A percentile compares a stretch with the other conserved stretches of the same genome.
Conservation (phyloP, 2,329 filamentous ascomycete species). For the Fusarium xyrophilum region DNA sequence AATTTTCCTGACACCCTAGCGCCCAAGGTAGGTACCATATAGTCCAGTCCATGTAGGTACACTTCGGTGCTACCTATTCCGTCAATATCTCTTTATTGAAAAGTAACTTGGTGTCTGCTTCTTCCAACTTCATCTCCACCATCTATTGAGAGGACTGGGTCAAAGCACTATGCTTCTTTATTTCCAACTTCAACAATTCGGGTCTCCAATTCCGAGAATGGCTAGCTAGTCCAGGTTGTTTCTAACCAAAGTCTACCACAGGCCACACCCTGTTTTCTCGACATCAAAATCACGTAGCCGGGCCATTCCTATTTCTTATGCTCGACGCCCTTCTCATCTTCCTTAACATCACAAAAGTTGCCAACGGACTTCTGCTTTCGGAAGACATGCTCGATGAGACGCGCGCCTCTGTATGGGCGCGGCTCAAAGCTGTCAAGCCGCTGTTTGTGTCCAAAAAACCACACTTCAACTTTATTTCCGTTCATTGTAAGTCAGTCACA, state of each 20-base stretch:
- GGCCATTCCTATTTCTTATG: constrained; percentile 7
- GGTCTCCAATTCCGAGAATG: constrained; percentile 16
- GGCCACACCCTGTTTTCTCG: constrained; percentile 3
- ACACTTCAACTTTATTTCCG: constrained; percentile 81
- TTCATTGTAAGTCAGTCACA: constrained; percentile 71
- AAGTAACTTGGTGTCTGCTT: constrained; percentile 4
- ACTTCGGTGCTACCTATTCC: neutral
- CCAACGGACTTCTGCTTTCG: constrained; percentile 1
- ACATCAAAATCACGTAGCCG: constrained; percentile 11
- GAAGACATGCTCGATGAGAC: constrained; percentile 46
- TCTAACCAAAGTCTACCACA: constrained; percentile 14
- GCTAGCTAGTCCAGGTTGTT: constrained; percentile 20
- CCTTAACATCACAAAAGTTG: constrained; percentile 14
- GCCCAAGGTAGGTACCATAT: neutral
- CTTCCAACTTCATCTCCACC: neutral
- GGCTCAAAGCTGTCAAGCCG: constrained; percentile 60
- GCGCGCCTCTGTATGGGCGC: constrained; percentile 48
- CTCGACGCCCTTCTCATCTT: constrained; percentile 15
- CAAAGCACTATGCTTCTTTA: constrained; percentile 21
- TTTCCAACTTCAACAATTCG: constrained; percentile 5
- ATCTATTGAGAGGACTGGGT: neutral
- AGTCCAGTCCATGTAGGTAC: neutral
- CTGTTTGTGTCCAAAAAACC: constrained; percentile 66
- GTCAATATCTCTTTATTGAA: constrained; percentile 2
- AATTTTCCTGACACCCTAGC: neutral